A percentile compares a stretch with the other conserved stretches of the same genome.
These are phyloP conservation scores for Patellifolia procumbens DNA, from an alignment of 179 eudicot genomes.

Conservation along the genomic window DNA sequence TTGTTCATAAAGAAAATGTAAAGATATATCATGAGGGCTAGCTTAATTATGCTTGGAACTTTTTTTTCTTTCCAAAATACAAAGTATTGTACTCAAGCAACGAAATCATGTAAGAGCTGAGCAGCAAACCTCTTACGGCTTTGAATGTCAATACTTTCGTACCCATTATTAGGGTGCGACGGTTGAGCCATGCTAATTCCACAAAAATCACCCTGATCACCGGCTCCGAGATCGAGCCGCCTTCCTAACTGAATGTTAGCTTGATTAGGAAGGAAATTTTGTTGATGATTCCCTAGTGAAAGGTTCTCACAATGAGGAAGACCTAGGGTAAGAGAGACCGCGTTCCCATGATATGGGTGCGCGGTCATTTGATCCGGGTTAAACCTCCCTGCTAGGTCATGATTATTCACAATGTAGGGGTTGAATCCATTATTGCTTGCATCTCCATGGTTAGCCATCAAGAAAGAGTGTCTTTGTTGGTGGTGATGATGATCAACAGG, in stretches of 20 bases:
- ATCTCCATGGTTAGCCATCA: conserved; percentile 14
- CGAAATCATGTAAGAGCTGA: conserved; percentile 52
- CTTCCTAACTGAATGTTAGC: conserved; percentile 37
- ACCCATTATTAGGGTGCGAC: conserved; percentile 37
- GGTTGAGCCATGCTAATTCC: conserved; percentile 38
- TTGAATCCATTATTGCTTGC: conserved; percentile 35
- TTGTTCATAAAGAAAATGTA: background rate
- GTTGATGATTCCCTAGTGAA: conserved; percentile 24
- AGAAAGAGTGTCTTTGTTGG: conserved; percentile 19
- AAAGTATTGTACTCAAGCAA: conserved; percentile 29
- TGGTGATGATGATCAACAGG: conserved; percentile 27
- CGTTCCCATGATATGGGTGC: conserved; percentile 31
- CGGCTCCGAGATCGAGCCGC: conserved; percentile 31
- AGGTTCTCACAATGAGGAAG: conserved; percentile 40
- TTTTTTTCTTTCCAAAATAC: background rate
- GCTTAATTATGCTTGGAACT: background rate
- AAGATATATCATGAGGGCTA: background rate
- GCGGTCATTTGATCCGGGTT: conserved; percentile 35
- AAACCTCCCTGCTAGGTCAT: conserved; percentile 42
- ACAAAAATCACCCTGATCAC: conserved; percentile 36
- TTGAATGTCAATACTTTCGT: conserved; percentile 43
- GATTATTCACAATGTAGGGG: conserved; percentile 33
- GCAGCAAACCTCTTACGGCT: conserved; percentile 55
- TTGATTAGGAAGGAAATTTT: conserved; percentile 41
- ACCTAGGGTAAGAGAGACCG: conserved; percentile 54